Evolutionary conservation across 1,284 basidiomycete species (phyloP), one percentile per base, ranked within the genome.

Genomic region (Trametes versicolor): DNA sequence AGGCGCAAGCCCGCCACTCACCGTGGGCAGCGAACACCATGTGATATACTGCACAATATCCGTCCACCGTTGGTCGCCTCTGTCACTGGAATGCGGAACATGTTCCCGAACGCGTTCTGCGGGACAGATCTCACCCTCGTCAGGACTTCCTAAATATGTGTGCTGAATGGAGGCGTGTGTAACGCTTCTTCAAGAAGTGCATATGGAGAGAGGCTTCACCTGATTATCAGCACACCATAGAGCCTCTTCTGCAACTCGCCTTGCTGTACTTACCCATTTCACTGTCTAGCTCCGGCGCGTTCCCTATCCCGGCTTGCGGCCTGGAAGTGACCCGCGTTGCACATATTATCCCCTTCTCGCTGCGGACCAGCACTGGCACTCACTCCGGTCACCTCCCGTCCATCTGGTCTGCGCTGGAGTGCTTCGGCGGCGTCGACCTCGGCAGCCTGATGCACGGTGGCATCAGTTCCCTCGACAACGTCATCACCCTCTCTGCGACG

Each of bases 401-500:
- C 41, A 65, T 68, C 48, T 66, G 67, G 67, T 54, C 62, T 27
- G 67, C 67, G 9, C 67, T 68, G 27, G 67, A 68, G 49, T 65
- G 51, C 51, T 68, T 68, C 53, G 57, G 67, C 23, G 67, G 67
- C 43, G 59, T 34, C 23, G 58, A 61, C 51, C 64, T 68, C 50
- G 57, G 53, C 51, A 32, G 51, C 23, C 67, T 68, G 50, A 65
- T 68, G 67, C 58, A 68, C 58, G 58, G 56, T 15, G 67, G 67
- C 29, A 68, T 68, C 49, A 68, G 65, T 49, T 60, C 62, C 17
- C 62, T 65, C 29, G 64, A 68, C 64, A 68, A 66, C 61, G 64
- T 66, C 52, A 63, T 68, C 58, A 65, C 67, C 13, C 67, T 68
- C 29, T 68, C 67, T 36, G 67, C 61, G n/a, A 68, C 67, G 67